phyloP scores from a whole-genome alignment of 305 asterid genomes.

The Galium porrigens region DNA sequence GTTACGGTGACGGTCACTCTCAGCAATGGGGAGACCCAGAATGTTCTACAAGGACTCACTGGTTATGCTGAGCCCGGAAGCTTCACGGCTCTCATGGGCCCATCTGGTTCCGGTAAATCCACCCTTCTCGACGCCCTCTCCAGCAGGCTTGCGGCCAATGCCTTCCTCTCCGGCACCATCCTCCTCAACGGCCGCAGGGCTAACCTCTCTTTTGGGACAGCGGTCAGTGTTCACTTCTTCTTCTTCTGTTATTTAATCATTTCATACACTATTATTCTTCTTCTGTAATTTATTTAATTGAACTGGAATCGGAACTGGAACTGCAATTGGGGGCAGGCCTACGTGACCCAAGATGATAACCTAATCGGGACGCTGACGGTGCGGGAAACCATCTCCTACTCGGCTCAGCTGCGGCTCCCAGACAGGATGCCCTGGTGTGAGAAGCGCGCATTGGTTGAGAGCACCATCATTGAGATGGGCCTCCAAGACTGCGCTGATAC shows the following conservation, averaged over 20 bases:
- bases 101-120: slow-evolving; percentile 90
- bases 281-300: background rate
- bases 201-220: slow-evolving; percentile 75
- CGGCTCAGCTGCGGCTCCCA: slow-evolving; percentile 73
- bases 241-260: background rate
- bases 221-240: slow-evolving; percentile 30
- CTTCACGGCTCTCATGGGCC: slow-evolving; percentile 89
- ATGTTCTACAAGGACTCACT: slow-evolving; percentile 55
- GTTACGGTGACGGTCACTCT: slow-evolving; percentile 67
- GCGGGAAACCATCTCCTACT: slow-evolving; percentile 74
- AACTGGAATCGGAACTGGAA: background rate
- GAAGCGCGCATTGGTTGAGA: slow-evolving; percentile 60
- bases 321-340: slow-evolving; percentile 37
- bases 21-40: slow-evolving; percentile 60
- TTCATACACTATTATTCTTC: background rate
- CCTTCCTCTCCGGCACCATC: slow-evolving; percentile 64
- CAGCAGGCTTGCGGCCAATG: slow-evolving; percentile 72
- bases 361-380: slow-evolving; percentile 87
- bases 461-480: slow-evolving; percentile 91
- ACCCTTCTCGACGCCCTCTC: slow-evolving; percentile 82
- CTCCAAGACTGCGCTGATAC: slow-evolving; percentile 95
- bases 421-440: slow-evolving; percentile 70
- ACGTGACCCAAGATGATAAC: slow-evolving; percentile 92
- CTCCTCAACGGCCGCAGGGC: slow-evolving; percentile 84
- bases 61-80: slow-evolving; percentile 93